Evolutionary conservation across 768 basidiomycete genomes (phyloP).

Genomic region (Boletus reticuloceps): DNA sequence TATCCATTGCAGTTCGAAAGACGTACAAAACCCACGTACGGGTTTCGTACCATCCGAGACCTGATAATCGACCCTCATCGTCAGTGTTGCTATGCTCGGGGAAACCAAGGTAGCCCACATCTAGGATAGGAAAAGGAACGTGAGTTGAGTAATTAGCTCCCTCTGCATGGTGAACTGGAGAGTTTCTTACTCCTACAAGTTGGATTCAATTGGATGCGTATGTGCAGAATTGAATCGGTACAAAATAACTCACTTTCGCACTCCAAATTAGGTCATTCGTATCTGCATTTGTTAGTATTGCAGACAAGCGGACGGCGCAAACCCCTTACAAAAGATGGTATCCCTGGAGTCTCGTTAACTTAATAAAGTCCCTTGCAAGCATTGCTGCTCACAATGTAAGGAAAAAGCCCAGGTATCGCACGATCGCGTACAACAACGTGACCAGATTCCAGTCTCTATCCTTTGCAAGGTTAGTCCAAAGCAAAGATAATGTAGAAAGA

Average conservation of each 20-base stretch:
- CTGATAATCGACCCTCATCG: neutral
- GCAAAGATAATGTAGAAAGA: neutral
- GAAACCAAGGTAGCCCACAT: conserved; percentile 6
- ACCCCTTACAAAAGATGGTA: conserved; percentile 8
- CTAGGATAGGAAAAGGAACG: neutral
- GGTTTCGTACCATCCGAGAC: conserved; percentile 14
- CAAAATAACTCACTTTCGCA: conserved; percentile 2
- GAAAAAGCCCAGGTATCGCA: conserved; percentile 18
- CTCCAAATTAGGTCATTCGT: conserved; percentile 6
- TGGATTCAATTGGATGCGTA: neutral
- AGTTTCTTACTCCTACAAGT: conserved; percentile 11
- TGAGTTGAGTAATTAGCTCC: neutral
- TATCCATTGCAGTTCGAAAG: conserved; percentile 18
- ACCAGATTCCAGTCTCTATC: conserved; percentile 14
- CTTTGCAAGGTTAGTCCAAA: conserved; percentile 5
- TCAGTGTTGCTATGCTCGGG: neutral
- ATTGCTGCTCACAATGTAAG: conserved; percentile 4
- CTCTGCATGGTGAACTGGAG: too few species aligned
- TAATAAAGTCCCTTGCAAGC: neutral
- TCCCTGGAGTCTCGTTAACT: conserved; percentile 4
- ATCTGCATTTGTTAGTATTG: conserved; percentile 6
- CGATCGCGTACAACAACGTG: conserved; percentile 16
- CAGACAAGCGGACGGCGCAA: neutral
- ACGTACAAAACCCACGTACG: conserved; percentile 13
- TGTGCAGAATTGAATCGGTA: too few species aligned